Evolutionary conservation across 2,329 filamentous ascomycete species (phyloP), one percentile per base, ranked within the genome.

Genomic region (Alternaria ethzedia): DNA sequence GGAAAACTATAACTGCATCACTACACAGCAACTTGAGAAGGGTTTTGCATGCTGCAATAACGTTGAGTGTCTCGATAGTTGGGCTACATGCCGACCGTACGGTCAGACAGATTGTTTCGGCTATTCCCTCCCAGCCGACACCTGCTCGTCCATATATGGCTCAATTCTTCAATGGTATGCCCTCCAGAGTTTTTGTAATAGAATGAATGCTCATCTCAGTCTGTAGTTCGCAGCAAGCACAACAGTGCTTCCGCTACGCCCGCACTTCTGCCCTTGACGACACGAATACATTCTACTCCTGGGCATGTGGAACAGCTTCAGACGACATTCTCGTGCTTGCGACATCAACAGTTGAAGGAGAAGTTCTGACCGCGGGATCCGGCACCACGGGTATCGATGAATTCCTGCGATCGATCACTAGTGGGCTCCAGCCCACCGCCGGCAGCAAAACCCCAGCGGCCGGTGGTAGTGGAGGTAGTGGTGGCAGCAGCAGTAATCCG

Each of bases 21-120:
- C 51, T 7, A 55, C 56, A n/a, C 41, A 12, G 2, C 49, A 23
- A 2, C 9, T 41, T 12, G 21, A 32, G 5, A 12, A 0, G 11
- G 49, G 15, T 4, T 63, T 63, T 1, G 61, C 50, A 41, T 63
- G 61, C 21, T 63, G 56, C 50, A 59, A 63, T n/a, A 63, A 57
- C 10, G 21, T 63, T 6, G 61, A 63, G 20, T 63, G 61, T 36
- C 20, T 51, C 4, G 21, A 56, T 15, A 45, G 43, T 32, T 63
- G 51, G 56, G 45, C 20, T n/a, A 15, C 30, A 13, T 63, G 61
- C 12, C 32, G 55, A 8, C 50, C 52, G 13, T 63, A 45, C 21
- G 61, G 61, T 17, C 32, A 56, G 12, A 47, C 25, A 8, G 45
- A 51, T 25, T 63, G 61, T 45, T 28, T 56, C 25, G 61, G 61